These are phyloP conservation scores for Russula compacta DNA, from an alignment of 768 basidiomycete genomes.

Conservation along the genomic window DNA sequence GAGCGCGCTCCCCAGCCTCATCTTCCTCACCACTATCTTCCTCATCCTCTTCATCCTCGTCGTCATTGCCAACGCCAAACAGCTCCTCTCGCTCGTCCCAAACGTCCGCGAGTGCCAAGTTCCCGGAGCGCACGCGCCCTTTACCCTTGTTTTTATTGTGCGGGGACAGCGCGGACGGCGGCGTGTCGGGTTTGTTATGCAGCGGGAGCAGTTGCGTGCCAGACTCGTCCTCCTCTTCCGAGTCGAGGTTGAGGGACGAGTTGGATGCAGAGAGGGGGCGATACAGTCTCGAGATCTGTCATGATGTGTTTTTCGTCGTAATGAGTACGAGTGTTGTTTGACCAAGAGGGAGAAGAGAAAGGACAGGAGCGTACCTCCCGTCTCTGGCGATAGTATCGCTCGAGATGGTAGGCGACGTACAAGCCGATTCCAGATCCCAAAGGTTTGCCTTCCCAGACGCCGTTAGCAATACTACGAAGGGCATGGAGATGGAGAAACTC, in stretches of 20 bases:
- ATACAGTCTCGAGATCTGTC: conserved; percentile 69
- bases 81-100: conserved; percentile 77
- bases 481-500: conserved; percentile 19
- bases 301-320: neutral
- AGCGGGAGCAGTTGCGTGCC: conserved; percentile 54
- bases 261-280: conserved; percentile 51
- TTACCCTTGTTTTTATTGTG: conserved; percentile 8
- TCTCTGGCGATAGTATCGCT: conserved; percentile 67
- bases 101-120: conserved; percentile 39
- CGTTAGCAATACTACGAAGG: neutral
- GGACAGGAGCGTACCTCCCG: conserved; percentile 47
- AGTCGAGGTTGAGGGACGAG: conserved; percentile 32
- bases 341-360: neutral
- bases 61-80: conserved; percentile 58
- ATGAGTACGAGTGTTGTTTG: neutral
- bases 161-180: conserved; percentile 6
- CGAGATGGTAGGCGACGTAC: conserved; percentile 54
- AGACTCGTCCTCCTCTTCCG: conserved; percentile 41
- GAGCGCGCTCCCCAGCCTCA: neutral
- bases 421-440: conserved; percentile 65
- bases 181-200: conserved; percentile 25
- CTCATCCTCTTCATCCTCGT: conserved; percentile 31
- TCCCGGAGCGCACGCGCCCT: conserved; percentile 10
- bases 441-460: conserved; percentile 55
- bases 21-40: conserved; percentile 26